Base-by-base conservation (phyloP, 2,329 filamentous ascomycete genomes). In the Rosellinia necatrix region DNA sequence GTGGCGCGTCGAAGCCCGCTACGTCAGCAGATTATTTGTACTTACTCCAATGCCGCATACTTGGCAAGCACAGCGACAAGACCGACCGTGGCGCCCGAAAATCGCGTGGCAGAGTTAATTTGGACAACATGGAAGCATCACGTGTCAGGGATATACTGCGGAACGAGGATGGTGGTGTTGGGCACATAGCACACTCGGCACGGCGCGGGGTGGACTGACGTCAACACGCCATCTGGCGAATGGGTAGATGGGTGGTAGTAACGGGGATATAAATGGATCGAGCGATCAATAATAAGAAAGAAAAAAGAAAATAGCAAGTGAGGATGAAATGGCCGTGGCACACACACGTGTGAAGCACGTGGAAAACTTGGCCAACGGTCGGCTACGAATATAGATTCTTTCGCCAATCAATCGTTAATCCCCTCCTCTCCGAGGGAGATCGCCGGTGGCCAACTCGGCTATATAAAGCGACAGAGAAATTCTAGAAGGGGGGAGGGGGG, bases 331-430 rank as follows among this genome's bases (percentile, higher is more conserved):
- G 27, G n/a, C 34, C 34, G 9, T 37, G 41, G 42, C 22, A 47
- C 50, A 41, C 50, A 41, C 41, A 38, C 37, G 41, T 42, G 49
- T 22, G 15, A 10, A 17, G 30, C 54, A 53, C 44, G 44, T 53
- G 54, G 35, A 43, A 17, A 19, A 8, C 6, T 10, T 44, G 24
- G 7, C 24, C n/a, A n/a, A n/a, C n/a, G n/a, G n/a, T n/a, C n/a
- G n/a, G n/a, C n/a, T n/a, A n/a, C n/a, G n/a, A n/a, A n/a, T n/a
- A n/a, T n/a, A n/a, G n/a, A n/a, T n/a, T n/a, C n/a, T n/a, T n/a
- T n/a, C n/a, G n/a, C n/a, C 38, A 41, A 41, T 41, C 2, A 17
- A 38, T 38, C n/a, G 4, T 37, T 21, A 21, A 15, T 21, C 44
- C 7, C 15, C 15, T 40, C 15, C 15, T 43, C 22, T 15, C 30